Evolutionary conservation across 139 green algal genomes (phyloP).

Genomic region (Micractinium conductrix): DNA sequence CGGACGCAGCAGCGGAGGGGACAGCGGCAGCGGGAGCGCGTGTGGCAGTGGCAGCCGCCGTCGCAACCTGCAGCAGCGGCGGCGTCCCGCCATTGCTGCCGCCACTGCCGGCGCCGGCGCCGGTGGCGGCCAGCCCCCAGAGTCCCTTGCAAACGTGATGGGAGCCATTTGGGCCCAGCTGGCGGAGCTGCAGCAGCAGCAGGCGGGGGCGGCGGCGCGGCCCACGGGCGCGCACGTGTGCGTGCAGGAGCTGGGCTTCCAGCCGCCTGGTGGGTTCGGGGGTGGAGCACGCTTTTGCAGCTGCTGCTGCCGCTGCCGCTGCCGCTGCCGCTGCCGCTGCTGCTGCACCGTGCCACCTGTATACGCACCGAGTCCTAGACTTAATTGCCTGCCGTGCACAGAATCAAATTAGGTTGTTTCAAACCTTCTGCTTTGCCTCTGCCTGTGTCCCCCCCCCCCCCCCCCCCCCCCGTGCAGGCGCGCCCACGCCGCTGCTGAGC

Average conservation of each 20-base stretch:
- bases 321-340: too few relatives aligned
- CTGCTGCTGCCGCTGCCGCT: too few relatives aligned
- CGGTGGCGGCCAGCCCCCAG: neutral
- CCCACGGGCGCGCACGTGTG: conserved; percentile 16
- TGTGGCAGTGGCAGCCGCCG: neutral
- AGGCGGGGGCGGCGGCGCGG: neutral
- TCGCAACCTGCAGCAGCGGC: neutral
- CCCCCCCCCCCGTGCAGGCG: conserved; percentile 55
- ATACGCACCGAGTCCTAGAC: too few relatives aligned
- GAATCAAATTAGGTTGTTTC: too few relatives aligned
- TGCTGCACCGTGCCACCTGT: too few relatives aligned
- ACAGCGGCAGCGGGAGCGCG: neutral
- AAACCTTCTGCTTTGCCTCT: too few relatives aligned
- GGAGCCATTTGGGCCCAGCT: conserved; percentile 29
- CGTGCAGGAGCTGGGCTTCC: neutral
- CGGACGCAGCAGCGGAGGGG: neutral
- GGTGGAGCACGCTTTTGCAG: too few relatives aligned
- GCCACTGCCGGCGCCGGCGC: neutral
- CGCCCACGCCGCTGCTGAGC: conserved; percentile 68
- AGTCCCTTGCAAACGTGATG: conserved; percentile 48
- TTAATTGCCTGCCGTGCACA: too few relatives aligned
- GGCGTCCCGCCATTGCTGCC: neutral
- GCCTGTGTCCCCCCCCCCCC: neutral
- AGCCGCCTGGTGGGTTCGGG: neutral
- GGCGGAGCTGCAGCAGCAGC: conserved; percentile 5